Base-by-base conservation (phyloP, 352 stramenopile genomes). In the Phytophthora megakarya region DNA sequence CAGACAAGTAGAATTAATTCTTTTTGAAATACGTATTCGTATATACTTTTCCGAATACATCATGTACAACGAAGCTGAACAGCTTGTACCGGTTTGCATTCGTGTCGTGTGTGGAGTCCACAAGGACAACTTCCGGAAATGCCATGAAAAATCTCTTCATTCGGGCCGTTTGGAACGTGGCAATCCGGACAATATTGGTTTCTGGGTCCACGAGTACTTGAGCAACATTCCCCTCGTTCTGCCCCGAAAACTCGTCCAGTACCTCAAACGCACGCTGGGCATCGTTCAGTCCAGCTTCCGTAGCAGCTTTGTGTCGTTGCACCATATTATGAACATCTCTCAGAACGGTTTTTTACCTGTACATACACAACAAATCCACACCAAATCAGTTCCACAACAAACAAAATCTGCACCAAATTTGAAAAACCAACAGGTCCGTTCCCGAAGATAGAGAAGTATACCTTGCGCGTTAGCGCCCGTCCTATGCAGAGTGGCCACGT, bases 31-130 rank as follows among this genome's bases (percentile, higher is more conserved):
- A n/a, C n/a, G n/a, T n/a, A n/a, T n/a, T n/a, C n/a, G 26, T 32
- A 9, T 8, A 51, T 57, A 38, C 48, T 16, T 66, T 58, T 1
- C 37, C 32, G 13, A 28, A 52, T 8, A 50, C 60, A 6, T 67
- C 39, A 30, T 62, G 48, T 4, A 59, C 57, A 3, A 61, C 38
- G 12, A 67, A 67, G 26, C 42, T 56, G 30, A 60, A 67, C 3
- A 60, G 32, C 26, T 67, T 67, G 43, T 50, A 67, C 7, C 50
- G 40, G 10, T 67, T 62, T 1, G 11, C 12, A 16, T 61, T 61
- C 22, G 50, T 67, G 32, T 52, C 21, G 35, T 67, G 51, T 3
- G 60, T 56, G 11, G 51, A 32, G 8, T 68, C 51, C 1, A 63
- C 43, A 5, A 57, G 7, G 1, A 67, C n/a, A 2, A 67, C 32